Evolutionary conservation across 768 basidiomycete species (phyloP).

Genomic region (Chalciporus pseudorubinellus): DNA sequence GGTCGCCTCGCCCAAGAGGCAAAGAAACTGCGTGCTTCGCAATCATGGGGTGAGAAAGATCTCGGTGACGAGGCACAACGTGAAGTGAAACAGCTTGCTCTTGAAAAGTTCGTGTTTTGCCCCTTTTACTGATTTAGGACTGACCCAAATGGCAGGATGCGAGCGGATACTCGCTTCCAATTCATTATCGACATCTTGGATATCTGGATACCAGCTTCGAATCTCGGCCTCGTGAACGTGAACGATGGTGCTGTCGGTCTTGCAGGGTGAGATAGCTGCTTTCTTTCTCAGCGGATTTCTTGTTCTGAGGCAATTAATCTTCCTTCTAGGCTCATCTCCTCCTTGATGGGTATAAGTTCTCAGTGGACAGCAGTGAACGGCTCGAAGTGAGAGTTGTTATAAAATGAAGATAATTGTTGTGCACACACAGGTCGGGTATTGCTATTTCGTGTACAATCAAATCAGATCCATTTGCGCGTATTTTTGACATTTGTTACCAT

Average conservation of each 20-base stretch:
- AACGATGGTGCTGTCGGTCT: slow-evolving; percentile 86
- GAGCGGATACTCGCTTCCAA: slow-evolving; percentile 68
- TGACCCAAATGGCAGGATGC: slow-evolving; percentile 44
- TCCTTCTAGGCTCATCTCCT: slow-evolving; percentile 58
- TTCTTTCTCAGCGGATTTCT: too few species aligned
- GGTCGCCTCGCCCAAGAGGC: slow-evolving; percentile 60
- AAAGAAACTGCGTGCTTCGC: slow-evolving; percentile 46
- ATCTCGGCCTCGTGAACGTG: slow-evolving; percentile 67
- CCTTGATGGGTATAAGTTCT: slow-evolving; percentile 62
- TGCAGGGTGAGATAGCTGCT: slow-evolving; percentile 59
- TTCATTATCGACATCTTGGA: slow-evolving; percentile 84
- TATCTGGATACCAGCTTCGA: slow-evolving; percentile 86
- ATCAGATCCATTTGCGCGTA: slow-evolving; percentile 5
- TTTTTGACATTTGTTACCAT: background rate
- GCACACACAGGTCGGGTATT: background rate
- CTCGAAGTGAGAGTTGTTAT: slow-evolving; percentile 33
- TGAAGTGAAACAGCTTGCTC: slow-evolving; percentile 58
- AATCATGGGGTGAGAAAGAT: slow-evolving; percentile 61
- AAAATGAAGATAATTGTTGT: background rate
- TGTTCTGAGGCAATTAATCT: background rate
- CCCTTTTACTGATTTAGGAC: background rate
- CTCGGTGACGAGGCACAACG: slow-evolving; percentile 61
- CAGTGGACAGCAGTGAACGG: slow-evolving; percentile 60
- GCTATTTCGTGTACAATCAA: background rate
- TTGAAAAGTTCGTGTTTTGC: slow-evolving; percentile 46